Evolutionary conservation across 257 asterid species (phyloP).

Genomic region (Sherardia arvensis): DNA sequence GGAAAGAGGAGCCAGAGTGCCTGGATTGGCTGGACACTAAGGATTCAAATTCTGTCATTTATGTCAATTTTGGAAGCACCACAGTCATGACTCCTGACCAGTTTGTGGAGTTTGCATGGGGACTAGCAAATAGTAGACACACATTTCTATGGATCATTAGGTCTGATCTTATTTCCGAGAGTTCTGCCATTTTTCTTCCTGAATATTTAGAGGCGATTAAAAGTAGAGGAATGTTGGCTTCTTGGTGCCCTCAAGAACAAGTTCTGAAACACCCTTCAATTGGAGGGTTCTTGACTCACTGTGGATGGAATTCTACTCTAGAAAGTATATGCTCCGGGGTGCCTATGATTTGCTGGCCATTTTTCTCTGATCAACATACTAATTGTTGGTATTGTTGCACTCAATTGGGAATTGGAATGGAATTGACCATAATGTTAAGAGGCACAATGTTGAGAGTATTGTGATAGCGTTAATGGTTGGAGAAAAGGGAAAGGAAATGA

Average conservation of each 20-base stretch:
- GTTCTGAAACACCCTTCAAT: slow-evolving; percentile 18
- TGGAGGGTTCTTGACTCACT: slow-evolving; percentile 24
- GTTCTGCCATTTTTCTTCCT: slow-evolving; percentile 1
- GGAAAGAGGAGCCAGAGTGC: slow-evolving; percentile 20
- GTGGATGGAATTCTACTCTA: not conserved
- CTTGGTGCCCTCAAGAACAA: slow-evolving; percentile 29
- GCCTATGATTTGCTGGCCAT: slow-evolving; percentile 29
- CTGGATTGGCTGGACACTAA: slow-evolving; percentile 18
- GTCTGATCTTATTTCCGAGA: slow-evolving; percentile 16
- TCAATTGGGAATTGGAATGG: slow-evolving; percentile 14
- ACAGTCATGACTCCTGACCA: slow-evolving; percentile 8
- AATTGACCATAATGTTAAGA: slow-evolving; percentile 9
- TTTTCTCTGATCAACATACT: slow-evolving; percentile 16
- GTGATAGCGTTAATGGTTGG: slow-evolving; percentile 18
- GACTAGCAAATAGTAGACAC: slow-evolving; percentile 16
- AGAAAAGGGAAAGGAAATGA: slow-evolving; percentile 16
- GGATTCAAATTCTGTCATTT: slow-evolving; percentile 16
- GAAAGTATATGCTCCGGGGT: slow-evolving; percentile 20
- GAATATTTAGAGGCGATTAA: slow-evolving; percentile 13
- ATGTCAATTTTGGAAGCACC: too few species aligned
- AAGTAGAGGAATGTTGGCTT: slow-evolving; percentile 9
- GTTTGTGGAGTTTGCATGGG: slow-evolving; percentile 26
- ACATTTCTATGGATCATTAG: slow-evolving; percentile 27
- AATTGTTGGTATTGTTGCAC: slow-evolving; percentile 19
- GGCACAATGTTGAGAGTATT: slow-evolving; percentile 8